These are phyloP conservation scores for Populus ilicifolia DNA, from an alignment of 345 rosid genomes.

Conservation along the genomic window DNA sequence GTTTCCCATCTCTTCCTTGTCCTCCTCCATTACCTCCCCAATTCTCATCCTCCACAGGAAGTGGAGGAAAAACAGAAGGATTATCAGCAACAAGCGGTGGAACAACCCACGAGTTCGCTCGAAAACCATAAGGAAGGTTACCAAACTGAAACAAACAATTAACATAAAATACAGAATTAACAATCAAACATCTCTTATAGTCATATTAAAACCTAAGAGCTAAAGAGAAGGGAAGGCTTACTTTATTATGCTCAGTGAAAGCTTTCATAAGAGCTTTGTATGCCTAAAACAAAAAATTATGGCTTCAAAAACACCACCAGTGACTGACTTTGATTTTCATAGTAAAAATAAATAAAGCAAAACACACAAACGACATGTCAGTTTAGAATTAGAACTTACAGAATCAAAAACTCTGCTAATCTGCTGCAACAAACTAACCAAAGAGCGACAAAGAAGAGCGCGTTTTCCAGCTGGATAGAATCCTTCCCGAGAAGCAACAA, in stretches of 20 bases:
- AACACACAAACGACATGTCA: not conserved
- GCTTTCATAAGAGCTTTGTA: conserved; percentile 30
- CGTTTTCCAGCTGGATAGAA: conserved; percentile 31
- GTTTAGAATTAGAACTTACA: conserved; percentile 12
- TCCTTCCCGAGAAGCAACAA: conserved; percentile 31
- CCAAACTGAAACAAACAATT: conserved; percentile 24
- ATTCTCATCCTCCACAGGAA: conserved; percentile 35
- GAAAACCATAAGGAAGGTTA: conserved; percentile 36
- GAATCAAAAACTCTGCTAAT: conserved; percentile 29
- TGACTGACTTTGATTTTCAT: not conserved
- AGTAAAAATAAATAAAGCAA: not conserved
- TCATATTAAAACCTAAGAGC: not conserved
- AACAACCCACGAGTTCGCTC: conserved; percentile 37
- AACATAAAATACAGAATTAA: not conserved
- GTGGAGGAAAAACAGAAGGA: conserved; percentile 28
- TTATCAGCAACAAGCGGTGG: conserved; percentile 35
- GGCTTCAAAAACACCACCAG: not conserved
- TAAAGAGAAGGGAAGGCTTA: not conserved
- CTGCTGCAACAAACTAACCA: conserved; percentile 27
- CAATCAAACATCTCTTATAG: not conserved
- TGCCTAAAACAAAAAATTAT: conserved; percentile 16
- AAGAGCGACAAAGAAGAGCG: conserved; percentile 21
- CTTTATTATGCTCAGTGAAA: conserved; percentile 34
- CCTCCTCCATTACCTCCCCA: conserved; percentile 39
- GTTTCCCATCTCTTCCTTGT: conserved; percentile 25